Evolutionary conservation across 1,139 yeast genomes (phyloP), one percentile per base, ranked within the genome.

Genomic region (Diutina neorugosa): DNA sequence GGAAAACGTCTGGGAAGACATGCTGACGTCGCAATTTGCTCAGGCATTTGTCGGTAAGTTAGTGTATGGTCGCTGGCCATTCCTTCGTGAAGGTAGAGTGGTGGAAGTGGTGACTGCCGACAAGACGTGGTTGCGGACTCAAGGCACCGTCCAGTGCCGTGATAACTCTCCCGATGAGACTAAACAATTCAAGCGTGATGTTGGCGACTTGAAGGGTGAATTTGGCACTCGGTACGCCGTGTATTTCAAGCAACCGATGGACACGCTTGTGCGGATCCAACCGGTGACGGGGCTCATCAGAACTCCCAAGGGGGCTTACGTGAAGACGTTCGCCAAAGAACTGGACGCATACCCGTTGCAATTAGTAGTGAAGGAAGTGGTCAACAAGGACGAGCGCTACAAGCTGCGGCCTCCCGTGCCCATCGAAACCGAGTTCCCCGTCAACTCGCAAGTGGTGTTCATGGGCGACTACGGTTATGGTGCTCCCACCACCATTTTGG

Each of bases 391-490:
- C 65, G 74, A 71, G 57, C 78, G 99, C 63, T 89, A 73, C 63
- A 69, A 71, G 42, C 89, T 89, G 60, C 81, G 83, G 59, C 81
- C 84, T 1, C 90, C 98, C 3, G 64, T 81, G 52, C 90, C 97
- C 11, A 74, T 93, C 55, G 83, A 81, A 8, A 81, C 86, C 59
- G 98, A 93, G 65, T 93, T 78, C 67, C 97, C 98, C 23, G 55
- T 77, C 6, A 83, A 78, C 19, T 77, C 87, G 0, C 80, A 81
- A 54, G 93, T 84, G 44, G 79, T 91, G n/a, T 88, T 88, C 64
- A 73, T 93, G 57, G 96, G 98, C 44, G 90, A 86, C 44, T 82
- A 82, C 68, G 95, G 91, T 2, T 93, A 88, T 64, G 98, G 98
- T 52, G 78, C 89, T 27, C 86, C 95, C 52, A 91, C 94, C 14